phyloP scores from a whole-genome alignment of 2,329 filamentous ascomycete genomes.

The Alternaria atra region DNA sequence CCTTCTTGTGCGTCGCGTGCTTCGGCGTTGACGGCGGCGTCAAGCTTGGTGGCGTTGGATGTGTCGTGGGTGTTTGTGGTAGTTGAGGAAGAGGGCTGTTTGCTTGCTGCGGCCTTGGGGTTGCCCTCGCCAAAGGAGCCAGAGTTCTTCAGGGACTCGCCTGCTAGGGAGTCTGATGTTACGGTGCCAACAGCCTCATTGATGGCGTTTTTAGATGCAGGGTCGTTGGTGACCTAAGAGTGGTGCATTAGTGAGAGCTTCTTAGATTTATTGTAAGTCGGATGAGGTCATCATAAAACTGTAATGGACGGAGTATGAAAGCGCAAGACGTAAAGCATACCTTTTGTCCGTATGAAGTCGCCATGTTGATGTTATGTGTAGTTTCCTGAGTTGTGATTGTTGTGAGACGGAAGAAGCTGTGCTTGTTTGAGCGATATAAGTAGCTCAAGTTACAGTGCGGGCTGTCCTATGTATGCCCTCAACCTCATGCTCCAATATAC shows the following conservation, averaged over 20 bases:
- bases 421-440: background rate
- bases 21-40: constrained; percentile 58
- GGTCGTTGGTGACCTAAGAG: constrained; percentile 58
- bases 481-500: constrained; percentile 16
- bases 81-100: constrained; percentile 61
- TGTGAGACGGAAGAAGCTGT: background rate
- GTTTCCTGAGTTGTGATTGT: background rate
- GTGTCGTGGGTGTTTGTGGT: constrained; percentile 67
- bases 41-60: constrained; percentile 61
- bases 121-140: constrained; percentile 70
- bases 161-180: constrained; percentile 75
- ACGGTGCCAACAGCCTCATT: constrained; percentile 72
- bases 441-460: background rate
- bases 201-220: constrained; percentile 56
- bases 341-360: constrained; percentile 29
- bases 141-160: constrained; percentile 69
- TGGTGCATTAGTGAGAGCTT: constrained; percentile 11
- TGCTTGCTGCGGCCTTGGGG: constrained; percentile 60
- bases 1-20: constrained; percentile 55
- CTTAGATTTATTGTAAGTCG: background rate
- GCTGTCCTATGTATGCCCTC: constrained; percentile 5
- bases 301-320: background rate
- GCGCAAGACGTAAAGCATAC: constrained; percentile 13
- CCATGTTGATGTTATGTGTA: constrained; percentile 13
- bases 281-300: background rate